Evolutionary conservation across 2,329 filamentous ascomycete species (phyloP), one percentile per base, ranked within the genome.

Genomic region (Fusarium denticulatum): DNA sequence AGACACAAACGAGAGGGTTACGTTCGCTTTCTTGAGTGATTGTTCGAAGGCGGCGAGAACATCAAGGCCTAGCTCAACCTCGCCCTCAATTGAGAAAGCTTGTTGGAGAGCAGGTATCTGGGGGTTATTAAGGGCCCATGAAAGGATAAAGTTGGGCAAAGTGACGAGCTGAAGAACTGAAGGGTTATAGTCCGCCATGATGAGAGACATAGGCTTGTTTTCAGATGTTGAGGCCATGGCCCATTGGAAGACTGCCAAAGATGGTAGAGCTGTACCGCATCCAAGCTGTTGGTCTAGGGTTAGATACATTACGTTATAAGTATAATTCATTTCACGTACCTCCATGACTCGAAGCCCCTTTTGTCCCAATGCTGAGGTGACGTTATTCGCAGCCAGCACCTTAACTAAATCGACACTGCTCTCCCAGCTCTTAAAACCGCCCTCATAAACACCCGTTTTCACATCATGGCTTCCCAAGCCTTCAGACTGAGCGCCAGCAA

Each of bases 361-460:
- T 16, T 80, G 71, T 26, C 75, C 76, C 67, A 82, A 71, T 53
- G 77, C 73, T 7, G 80, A 67, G 24, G 82, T 75, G 55, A 83
- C 81, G 18, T 83, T 80, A 32, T 85, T 84, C 6, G 80, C 77
- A 1, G 86, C 86, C 36, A 92, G 81, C n/a, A 92, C 89, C 79
- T 91, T 93, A 57, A 94, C 92, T 24, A 96, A 85, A 80, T 96
- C 94, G 59, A 95, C 86, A 67, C 92, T 94, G 82, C 93, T 95
- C 83, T 96, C 94, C 94, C 94, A 96, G 77, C 92, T 95, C 85
- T 96, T 96, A 85, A 96, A 95, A 30, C 94, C 94, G 64, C 94
- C 94, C 83, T 96, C 94, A 82, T 96, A 96, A 67, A 96, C 89
- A 58, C 93, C 93, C 62, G 93, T 93, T 81, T 91, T 92, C 73